phyloP scores from a whole-genome alignment of 805 yeast species.

The Nakazawaea ernobii region DNA sequence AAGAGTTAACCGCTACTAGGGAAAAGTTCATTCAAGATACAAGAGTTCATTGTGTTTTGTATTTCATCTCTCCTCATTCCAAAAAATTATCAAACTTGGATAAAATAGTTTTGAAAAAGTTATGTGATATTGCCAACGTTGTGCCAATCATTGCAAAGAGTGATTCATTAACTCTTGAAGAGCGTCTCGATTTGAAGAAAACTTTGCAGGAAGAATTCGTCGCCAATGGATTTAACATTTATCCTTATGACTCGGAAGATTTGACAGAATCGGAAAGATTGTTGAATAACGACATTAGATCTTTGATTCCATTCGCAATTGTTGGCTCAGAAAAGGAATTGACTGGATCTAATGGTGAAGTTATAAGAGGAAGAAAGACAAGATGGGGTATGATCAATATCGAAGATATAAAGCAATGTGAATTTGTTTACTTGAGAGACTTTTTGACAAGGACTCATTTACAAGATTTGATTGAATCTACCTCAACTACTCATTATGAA shows the following conservation, averaged over 20 bases:
- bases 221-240: slow-evolving; percentile 67
- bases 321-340: slow-evolving; percentile 85
- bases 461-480: slow-evolving; percentile 92
- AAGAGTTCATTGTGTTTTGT: slow-evolving; percentile 89
- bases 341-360: slow-evolving; percentile 63
- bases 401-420: slow-evolving; percentile 93
- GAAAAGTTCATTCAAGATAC: slow-evolving; percentile 78
- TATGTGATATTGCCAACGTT: slow-evolving; percentile 87
- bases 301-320: slow-evolving; percentile 86
- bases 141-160: slow-evolving; percentile 94
- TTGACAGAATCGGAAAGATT: slow-evolving; percentile 68
- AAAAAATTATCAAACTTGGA: slow-evolving; percentile 83
- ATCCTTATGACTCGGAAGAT: slow-evolving; percentile 75
- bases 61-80: slow-evolving; percentile 86
- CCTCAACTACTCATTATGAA: slow-evolving; percentile 85
- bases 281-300: slow-evolving; percentile 67
- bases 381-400: slow-evolving; percentile 92
- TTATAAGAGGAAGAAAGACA: slow-evolving; percentile 85
- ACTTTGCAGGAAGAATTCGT: slow-evolving; percentile 71
- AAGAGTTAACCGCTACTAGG: slow-evolving; percentile 92
- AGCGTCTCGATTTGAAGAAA: slow-evolving; percentile 74
- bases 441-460: slow-evolving; percentile 92
- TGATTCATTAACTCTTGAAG: slow-evolving; percentile 82
- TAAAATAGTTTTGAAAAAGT: slow-evolving; percentile 71
- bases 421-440: slow-evolving; percentile 89